These are phyloP conservation scores for Achlya hypogyna DNA, from an alignment of 352 stramenopile species.

Conservation along the genomic window DNA sequence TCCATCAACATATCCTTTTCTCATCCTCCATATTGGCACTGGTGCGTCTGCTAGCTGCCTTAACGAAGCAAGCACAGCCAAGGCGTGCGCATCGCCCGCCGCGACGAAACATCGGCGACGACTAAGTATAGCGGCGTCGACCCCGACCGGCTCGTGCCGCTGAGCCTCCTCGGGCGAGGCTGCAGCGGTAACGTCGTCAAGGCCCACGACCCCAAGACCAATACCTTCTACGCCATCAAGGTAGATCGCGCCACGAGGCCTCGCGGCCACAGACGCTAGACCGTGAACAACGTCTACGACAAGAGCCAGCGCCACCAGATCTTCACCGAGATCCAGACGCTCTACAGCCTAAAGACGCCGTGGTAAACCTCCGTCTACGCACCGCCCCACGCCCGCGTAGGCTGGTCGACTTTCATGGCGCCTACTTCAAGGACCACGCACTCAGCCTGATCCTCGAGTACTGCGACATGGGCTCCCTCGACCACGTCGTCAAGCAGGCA, in stretches of 20 bases:
- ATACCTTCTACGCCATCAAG: slow-evolving; percentile 51
- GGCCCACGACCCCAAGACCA: slow-evolving; percentile 30
- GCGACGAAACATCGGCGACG: not conserved
- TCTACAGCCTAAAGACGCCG: slow-evolving; percentile 60
- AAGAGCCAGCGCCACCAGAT: slow-evolving; percentile 64
- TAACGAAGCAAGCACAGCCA: slow-evolving; percentile 5
- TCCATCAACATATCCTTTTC: slow-evolving; percentile 43
- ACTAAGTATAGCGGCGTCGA: slow-evolving; percentile 4
- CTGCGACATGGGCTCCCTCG: slow-evolving; percentile 51
- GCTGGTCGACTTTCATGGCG: slow-evolving; percentile 57
- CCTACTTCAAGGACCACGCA: slow-evolving; percentile 64
- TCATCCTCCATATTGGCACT: no score
- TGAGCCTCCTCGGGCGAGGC: slow-evolving; percentile 45
- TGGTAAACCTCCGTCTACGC: slow-evolving; percentile 16
- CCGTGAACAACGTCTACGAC: slow-evolving; percentile 61
- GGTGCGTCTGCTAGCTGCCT: no score
- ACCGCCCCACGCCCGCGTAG: not conserved
- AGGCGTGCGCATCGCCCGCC: not conserved
- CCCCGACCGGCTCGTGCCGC: slow-evolving; percentile 38
- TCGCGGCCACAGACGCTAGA: not conserved
- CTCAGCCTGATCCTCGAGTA: slow-evolving; percentile 60
- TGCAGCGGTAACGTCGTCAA: slow-evolving; percentile 59
- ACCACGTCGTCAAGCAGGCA: slow-evolving; percentile 29
- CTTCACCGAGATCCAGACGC: slow-evolving; percentile 65
- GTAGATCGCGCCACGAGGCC: slow-evolving; percentile 17